Evolutionary conservation across 495 filamentous ascomycete genomes (phyloP).

Genomic region (Lasiosphaeria ovina): DNA sequence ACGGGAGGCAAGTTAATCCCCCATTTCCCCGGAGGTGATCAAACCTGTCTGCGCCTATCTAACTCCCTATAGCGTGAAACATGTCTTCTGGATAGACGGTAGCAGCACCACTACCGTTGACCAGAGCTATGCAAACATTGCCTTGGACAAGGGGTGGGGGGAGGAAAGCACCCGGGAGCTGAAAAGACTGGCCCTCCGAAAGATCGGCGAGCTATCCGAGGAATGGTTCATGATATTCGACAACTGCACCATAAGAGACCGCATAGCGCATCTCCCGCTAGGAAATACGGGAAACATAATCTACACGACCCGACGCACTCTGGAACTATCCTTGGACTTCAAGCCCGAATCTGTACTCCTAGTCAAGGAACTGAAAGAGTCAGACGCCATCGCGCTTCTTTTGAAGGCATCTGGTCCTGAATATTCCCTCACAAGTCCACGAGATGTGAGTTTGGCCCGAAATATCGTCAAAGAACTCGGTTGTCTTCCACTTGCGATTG

Average conservation of each 20-base stretch:
- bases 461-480: slow-evolving; percentile 19
- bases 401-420: slow-evolving; percentile 14
- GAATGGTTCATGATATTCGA: slow-evolving; percentile 17
- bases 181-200: slow-evolving; percentile 2
- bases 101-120: slow-evolving; percentile 10
- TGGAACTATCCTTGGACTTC: not conserved
- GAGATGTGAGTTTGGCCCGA: not conserved
- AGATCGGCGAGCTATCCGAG: not conserved
- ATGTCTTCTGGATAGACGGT: slow-evolving; percentile 24
- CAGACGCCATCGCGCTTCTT: slow-evolving; percentile 20
- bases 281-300: slow-evolving; percentile 23
- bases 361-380: slow-evolving; percentile 10
- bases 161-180: not conserved
- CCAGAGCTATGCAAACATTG: slow-evolving; percentile 17
- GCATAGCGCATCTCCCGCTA: not conserved
- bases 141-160: not conserved
- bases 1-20: slow-evolving; percentile 6
- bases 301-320: slow-evolving; percentile 18
- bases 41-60: not conserved
- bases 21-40: not conserved
- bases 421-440: not conserved
- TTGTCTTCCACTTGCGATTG: slow-evolving; percentile 23
- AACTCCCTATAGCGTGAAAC: slow-evolving; percentile 9
- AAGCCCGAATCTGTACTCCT: slow-evolving; percentile 4
- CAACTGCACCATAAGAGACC: slow-evolving; percentile 9